phyloP scores from a whole-genome alignment of 768 basidiomycete species.

The Tricholoma bakamatsutake region DNA sequence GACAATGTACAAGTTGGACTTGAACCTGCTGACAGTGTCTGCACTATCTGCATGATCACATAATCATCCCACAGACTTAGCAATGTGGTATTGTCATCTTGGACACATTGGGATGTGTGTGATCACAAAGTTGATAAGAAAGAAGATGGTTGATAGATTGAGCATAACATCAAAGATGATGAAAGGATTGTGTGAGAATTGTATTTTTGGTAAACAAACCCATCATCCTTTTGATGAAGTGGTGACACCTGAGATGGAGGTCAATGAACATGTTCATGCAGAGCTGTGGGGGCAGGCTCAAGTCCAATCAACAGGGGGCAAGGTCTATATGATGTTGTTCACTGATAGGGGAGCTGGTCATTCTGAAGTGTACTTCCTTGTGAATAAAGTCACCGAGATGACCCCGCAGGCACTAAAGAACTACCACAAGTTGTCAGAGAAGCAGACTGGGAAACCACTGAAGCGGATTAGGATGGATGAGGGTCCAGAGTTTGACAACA shows the following conservation, averaged over 20 bases:
- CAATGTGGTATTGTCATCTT: no score
- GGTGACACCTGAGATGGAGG: constrained; percentile 9
- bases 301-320: constrained; percentile 10
- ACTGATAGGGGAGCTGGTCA: constrained; percentile 15
- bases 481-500: constrained; percentile 23
- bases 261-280: constrained; percentile 1
- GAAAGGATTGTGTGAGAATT: constrained; percentile 8
- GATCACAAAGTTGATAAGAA: no score
- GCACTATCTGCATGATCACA: no score
- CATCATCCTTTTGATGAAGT: constrained; percentile 17
- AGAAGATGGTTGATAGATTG: constrained; percentile 17
- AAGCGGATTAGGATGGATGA: constrained; percentile 15
- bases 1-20: no score
- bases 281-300: constrained; percentile 22
- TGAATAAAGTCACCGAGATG: constrained; percentile 15
- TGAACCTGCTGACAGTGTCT: no score
- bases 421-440: constrained; percentile 11
- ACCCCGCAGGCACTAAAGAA: not conserved
- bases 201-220: constrained; percentile 20
- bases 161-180: constrained; percentile 10
- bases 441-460: constrained; percentile 11
- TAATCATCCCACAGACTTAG: no score
- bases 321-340: constrained; percentile 18
- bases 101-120: no score
- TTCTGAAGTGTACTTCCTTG: constrained; percentile 14